Evolutionary conservation across 306 rosid species (phyloP).

Genomic region (Prunus campanulata): DNA sequence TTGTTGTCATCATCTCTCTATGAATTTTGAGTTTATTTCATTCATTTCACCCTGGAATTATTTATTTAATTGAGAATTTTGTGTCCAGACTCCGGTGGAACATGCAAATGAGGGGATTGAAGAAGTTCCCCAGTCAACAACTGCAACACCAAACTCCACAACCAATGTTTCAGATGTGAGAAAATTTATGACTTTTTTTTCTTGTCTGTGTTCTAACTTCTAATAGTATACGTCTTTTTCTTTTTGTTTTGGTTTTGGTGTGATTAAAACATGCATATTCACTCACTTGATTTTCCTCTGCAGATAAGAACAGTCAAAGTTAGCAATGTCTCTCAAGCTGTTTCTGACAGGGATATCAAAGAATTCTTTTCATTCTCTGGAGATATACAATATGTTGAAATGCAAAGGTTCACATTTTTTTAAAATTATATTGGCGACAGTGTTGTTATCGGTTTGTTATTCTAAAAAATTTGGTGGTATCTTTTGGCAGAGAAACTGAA

Average conservation of each 20-base stretch:
- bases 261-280: neutral
- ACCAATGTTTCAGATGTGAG: slow-evolving; percentile 63
- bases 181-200: neutral
- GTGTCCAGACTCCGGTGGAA: slow-evolving; percentile 39
- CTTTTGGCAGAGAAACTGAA: slow-evolving; percentile 56
- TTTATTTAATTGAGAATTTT: slow-evolving; percentile 9
- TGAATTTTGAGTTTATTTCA: neutral
- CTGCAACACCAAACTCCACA: slow-evolving; percentile 41
- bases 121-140: slow-evolving; percentile 39
- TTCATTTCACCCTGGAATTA: neutral
- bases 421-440: neutral
- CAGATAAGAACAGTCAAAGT: slow-evolving; percentile 74
- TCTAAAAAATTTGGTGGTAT: slow-evolving; percentile 13
- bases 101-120: slow-evolving; percentile 35
- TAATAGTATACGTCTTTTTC: neutral
- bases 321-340: slow-evolving; percentile 61
- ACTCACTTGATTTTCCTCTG: slow-evolving; percentile 20
- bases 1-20: neutral
- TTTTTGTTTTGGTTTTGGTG: neutral
- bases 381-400: slow-evolving; percentile 65
- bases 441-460: slow-evolving; percentile 15
- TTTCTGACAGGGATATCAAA: slow-evolving; percentile 52
- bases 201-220: neutral
- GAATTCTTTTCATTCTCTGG: slow-evolving; percentile 94
- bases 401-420: slow-evolving; percentile 55